Conservation (phyloP, 176 grass and related monocot genomes). For the Dactylis glomerata region DNA sequence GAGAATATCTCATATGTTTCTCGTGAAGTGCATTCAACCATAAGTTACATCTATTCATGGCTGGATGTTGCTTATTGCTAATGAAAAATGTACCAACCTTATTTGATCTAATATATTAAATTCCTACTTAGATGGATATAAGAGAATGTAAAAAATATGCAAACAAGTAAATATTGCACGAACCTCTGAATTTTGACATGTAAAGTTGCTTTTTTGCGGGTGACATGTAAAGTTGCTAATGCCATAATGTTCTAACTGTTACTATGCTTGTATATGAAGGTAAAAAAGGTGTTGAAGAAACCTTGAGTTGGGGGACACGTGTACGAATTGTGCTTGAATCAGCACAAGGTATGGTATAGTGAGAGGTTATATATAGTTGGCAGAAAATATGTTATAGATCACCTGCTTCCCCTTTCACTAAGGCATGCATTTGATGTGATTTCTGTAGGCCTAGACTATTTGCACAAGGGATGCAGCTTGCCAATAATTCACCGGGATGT, state of each 20-base stretch:
- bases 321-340: slow-evolving; percentile 12
- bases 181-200: not conserved
- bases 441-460: slow-evolving; percentile 37
- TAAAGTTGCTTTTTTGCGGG: not conserved
- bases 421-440: not conserved
- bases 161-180: not conserved
- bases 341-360: slow-evolving; percentile 31
- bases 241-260: not conserved
- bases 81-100: not conserved
- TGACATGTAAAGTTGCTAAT: not conserved
- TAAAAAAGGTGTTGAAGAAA: not conserved
- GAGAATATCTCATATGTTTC: not conserved
- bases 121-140: not conserved
- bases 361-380: not conserved
- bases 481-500: slow-evolving; percentile 49
- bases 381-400: not conserved
- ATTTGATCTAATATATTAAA: not conserved
- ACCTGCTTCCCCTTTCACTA: not conserved
- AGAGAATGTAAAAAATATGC: not conserved
- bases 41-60: not conserved
- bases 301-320: slow-evolving; percentile 19
- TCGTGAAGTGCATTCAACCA: not conserved
- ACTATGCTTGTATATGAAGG: slow-evolving; percentile 3
- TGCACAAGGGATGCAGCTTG: slow-evolving; percentile 37
- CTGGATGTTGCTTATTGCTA: not conserved